A percentile compares a stretch with the other conserved stretches of the same genome.
Evolutionary conservation across 768 basidiomycete species (phyloP).

Genomic region (Amanita thiersii): DNA sequence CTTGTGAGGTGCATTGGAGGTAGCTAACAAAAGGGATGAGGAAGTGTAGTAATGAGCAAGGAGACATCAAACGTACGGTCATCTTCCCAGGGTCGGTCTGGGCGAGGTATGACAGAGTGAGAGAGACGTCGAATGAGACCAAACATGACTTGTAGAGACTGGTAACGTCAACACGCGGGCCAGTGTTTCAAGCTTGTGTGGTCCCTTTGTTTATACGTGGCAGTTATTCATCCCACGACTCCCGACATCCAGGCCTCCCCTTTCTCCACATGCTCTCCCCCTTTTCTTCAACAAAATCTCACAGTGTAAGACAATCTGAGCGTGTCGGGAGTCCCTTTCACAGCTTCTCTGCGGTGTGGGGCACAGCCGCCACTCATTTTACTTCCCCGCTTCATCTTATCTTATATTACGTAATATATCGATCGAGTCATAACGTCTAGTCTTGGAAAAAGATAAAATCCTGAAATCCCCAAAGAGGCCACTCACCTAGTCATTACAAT

Average conservation of each 20-base stretch:
- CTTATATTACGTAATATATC: slow-evolving; percentile 1
- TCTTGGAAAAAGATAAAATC: no score
- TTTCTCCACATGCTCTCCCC: no score
- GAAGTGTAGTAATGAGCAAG: slow-evolving; percentile 6
- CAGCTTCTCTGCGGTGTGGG: not conserved
- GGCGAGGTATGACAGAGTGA: slow-evolving; percentile 56
- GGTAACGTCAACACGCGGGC: slow-evolving; percentile 2
- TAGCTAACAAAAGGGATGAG: slow-evolving; percentile 34
- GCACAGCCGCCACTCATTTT: not conserved
- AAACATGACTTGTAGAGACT: slow-evolving; percentile 39
- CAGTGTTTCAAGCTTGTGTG: not conserved
- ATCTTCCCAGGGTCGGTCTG: slow-evolving; percentile 71
- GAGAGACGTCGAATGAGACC: slow-evolving; percentile 66
- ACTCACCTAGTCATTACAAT: slow-evolving; percentile 27
- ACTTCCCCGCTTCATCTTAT: slow-evolving; percentile 1
- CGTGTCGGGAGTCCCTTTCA: no score
- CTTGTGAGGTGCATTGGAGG: slow-evolving; percentile 65
- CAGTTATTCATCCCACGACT: not conserved
- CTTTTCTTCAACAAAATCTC: no score
- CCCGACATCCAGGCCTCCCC: not conserved
- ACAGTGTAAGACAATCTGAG: no score
- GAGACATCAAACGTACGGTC: slow-evolving; percentile 45
- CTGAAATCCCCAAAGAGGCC: no score
- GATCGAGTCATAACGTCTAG: not conserved
- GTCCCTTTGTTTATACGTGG: not conserved